A percentile compares a stretch with the other conserved stretches of the same genome.
Evolutionary conservation across 345 rosid species (phyloP).

Genomic region (Melaleuca quinquenervia): DNA sequence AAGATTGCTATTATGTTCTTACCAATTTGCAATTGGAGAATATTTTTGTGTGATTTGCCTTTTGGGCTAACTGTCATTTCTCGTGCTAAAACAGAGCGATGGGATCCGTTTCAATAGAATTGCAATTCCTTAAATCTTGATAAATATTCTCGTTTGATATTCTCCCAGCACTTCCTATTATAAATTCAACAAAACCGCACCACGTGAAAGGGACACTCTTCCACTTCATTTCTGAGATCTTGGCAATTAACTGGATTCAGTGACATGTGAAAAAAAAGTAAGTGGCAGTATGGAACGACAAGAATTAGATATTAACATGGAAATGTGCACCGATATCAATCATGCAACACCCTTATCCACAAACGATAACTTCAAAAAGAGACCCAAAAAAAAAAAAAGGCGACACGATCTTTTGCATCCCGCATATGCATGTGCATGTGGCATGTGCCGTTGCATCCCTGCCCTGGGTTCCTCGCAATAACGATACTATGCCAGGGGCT

Average conservation of each 20-base stretch:
- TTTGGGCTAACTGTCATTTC: not conserved
- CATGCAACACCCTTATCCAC: not conserved
- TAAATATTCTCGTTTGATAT: not conserved
- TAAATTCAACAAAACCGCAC: too few species aligned
- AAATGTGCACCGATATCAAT: not conserved
- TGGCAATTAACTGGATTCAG: not conserved
- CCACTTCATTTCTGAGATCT: too few species aligned
- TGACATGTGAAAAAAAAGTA: not conserved
- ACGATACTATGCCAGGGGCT: not conserved
- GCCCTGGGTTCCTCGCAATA: not conserved
- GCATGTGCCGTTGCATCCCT: not conserved
- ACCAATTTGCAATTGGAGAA: not conserved
- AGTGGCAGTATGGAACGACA: not conserved
- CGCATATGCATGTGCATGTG: not conserved
- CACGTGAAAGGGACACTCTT: too few species aligned
- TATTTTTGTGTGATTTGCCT: not conserved
- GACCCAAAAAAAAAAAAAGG: too few species aligned
- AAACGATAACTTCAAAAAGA: not conserved
- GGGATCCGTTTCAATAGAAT: not conserved
- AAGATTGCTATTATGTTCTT: not conserved
- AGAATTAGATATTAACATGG: not conserved
- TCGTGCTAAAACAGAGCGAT: rapidly evolving
- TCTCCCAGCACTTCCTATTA: too few species aligned
- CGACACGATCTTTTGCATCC: not conserved
- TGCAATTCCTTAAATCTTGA: not conserved